Percentiles rank a stretch among this genome's conserved stretches.
Evolutionary conservation across 1,284 basidiomycete species (phyloP).

Genomic region (Melampsora americana): DNA sequence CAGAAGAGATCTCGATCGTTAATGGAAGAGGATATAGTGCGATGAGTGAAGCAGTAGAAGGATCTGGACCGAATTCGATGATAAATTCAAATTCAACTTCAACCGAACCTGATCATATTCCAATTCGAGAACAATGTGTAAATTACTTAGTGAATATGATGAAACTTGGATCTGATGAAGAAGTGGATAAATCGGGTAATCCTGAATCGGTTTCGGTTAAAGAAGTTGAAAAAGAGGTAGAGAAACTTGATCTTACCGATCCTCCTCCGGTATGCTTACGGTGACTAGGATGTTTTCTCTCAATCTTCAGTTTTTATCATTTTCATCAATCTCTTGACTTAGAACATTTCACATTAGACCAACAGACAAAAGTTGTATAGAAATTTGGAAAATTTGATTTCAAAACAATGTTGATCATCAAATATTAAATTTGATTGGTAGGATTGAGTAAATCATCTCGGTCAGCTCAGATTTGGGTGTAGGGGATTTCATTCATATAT

Average conservation of each 20-base stretch:
- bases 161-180: conserved; percentile 30
- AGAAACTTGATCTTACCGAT: neutral
- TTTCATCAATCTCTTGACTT: no score
- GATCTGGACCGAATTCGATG: neutral
- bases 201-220: neutral
- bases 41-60: conserved; percentile 41
- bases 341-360: no score
- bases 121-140: conserved; percentile 41
- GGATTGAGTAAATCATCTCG: no score
- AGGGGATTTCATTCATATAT: no score
- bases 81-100: neutral
- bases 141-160: conserved; percentile 44
- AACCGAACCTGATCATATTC: conserved; percentile 8
- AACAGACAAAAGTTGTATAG: no score
- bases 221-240: neutral
- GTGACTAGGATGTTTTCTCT: neutral
- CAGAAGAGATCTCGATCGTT: conserved; percentile 26
- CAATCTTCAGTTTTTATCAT: no score
- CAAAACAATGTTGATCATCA: no score
- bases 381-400: no score
- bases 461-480: no score
- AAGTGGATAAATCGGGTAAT: neutral
- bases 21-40: conserved; percentile 41
- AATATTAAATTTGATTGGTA: no score
- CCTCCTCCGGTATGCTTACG: neutral